Conservation (phyloP, 208 protist genomes). For the Sergeia podlipaevii region DNA sequence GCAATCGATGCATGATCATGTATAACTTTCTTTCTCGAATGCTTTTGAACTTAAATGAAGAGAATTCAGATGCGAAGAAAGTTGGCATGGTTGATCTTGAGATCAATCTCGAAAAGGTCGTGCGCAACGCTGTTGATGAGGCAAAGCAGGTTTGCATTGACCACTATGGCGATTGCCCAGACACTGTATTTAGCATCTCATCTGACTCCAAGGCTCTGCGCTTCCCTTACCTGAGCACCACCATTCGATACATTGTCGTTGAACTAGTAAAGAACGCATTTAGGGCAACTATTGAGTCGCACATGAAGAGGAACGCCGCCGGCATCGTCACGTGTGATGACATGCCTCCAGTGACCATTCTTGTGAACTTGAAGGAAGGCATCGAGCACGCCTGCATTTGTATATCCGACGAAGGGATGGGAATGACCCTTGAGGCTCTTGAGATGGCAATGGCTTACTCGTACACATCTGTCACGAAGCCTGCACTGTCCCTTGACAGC, state of each 20-base stretch:
- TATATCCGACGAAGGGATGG: slow-evolving; percentile 79
- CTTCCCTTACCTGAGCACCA: slow-evolving; percentile 92
- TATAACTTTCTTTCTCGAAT: slow-evolving; percentile 88
- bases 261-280: slow-evolving; percentile 96
- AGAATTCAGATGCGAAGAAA: slow-evolving; percentile 17
- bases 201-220: slow-evolving; percentile 51
- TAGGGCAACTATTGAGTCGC: slow-evolving; percentile 83
- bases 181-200: slow-evolving; percentile 76
- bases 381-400: slow-evolving; percentile 81
- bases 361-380: slow-evolving; percentile 67
- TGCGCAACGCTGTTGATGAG: slow-evolving; percentile 78
- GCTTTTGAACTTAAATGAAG: slow-evolving; percentile 52
- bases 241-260: slow-evolving; percentile 93
- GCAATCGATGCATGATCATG: slow-evolving; percentile 65
- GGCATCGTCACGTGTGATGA: slow-evolving; percentile 74
- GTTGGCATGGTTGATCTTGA: slow-evolving; percentile 84
- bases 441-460: slow-evolving; percentile 91
- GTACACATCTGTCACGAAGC: slow-evolving; percentile 88
- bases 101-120: slow-evolving; percentile 82
- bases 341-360: slow-evolving; percentile 74
- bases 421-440: slow-evolving; percentile 72
- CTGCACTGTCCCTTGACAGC: slow-evolving; percentile 25
- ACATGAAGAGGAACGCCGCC: slow-evolving; percentile 64
- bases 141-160: slow-evolving; percentile 89
- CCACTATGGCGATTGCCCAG: slow-evolving; percentile 87